Evolutionary conservation across 106 monocot genomes (phyloP), one percentile per base, ranked within the genome.

Genomic region (Dactylorhiza incarnata): DNA sequence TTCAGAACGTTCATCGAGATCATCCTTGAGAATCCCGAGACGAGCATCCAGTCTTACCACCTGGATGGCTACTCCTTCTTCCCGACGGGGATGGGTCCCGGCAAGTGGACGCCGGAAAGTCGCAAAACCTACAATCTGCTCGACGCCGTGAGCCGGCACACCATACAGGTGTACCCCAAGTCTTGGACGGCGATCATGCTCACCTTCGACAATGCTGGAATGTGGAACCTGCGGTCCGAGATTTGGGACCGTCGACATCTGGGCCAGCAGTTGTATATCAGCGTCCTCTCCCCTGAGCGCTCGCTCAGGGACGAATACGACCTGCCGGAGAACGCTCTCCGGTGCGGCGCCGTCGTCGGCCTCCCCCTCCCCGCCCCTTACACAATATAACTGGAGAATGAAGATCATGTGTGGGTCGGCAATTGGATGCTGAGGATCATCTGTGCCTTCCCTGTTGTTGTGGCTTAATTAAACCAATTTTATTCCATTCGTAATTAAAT

Each of bases 31-130:
- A 93, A 93, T 72, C 80, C 80, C 2, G 87, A 88, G 77, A 86
- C 76, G 76, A 72, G 75, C 68, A 37, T 86, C 26, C 86, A 93
- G 74, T 77, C 86, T 44, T 90, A 86, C 78, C 93, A 93, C 75
- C 78, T 93, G 15, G 66, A 93, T 23, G 90, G 93, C 24, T 90
- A 93, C 79, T 76, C 93, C 61, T 93, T 93, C 90, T 93, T 90
- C 84, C 73, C 90, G 7, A 87, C 76, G 58, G 93, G 90, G 11
- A 87, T 87, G 87, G 87, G 87, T 0, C 83, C 83, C 10, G 87
- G 87, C 17, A 84, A 37, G 50, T 87, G 87, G 87, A 78, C 69
- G 16, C 83, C 77, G 23, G 74, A 74, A 50, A 75, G 72, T 16
- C 49, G 86, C 46, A 74, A 48, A 37, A 77, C 45, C 13, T 87